These are phyloP conservation scores for Candida michaelii DNA, from an alignment of 805 yeast genomes.

Conservation along the genomic window DNA sequence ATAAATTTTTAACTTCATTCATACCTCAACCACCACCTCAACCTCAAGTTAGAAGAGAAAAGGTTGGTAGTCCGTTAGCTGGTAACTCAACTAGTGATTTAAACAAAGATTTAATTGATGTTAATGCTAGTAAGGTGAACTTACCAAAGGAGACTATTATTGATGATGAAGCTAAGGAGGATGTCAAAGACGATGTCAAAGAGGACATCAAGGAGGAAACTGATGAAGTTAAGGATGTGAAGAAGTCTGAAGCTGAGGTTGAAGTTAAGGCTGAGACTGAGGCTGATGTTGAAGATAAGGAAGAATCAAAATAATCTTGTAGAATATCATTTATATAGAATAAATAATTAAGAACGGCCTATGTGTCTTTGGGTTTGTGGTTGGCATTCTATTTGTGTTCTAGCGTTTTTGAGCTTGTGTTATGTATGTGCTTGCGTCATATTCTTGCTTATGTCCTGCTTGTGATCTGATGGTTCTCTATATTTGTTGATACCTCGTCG, in stretches of 20 bases:
- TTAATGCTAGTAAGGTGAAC: constrained; percentile 26
- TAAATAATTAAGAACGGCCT: too few relatives aligned
- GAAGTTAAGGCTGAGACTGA: background rate
- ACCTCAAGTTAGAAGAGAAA: constrained; percentile 9
- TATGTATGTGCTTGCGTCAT: too few relatives aligned
- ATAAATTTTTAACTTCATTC: constrained; percentile 36
- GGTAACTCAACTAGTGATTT: constrained; percentile 14
- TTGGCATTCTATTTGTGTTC: too few relatives aligned
- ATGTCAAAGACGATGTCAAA: background rate
- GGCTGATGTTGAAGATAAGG: background rate
- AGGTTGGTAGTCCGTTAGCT: constrained; percentile 13
- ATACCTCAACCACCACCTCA: constrained; percentile 25
- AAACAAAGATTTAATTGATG: constrained; percentile 27
- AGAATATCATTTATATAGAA: constrained; percentile 2
- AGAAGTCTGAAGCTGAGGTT: background rate
- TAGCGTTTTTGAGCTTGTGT: too few relatives aligned
- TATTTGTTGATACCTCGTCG: too few relatives aligned
- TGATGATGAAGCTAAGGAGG: constrained; percentile 19
- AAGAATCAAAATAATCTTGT: background rate
- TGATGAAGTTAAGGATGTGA: background rate
- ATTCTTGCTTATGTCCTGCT: too few relatives aligned
- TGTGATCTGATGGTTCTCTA: too few relatives aligned
- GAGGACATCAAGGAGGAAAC: background rate
- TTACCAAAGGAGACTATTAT: constrained; percentile 46
- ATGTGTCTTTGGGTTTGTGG: too few relatives aligned